Evolutionary conservation across 1,139 yeast genomes (phyloP).

Genomic region (Yamadazyma atmosphaerica): DNA sequence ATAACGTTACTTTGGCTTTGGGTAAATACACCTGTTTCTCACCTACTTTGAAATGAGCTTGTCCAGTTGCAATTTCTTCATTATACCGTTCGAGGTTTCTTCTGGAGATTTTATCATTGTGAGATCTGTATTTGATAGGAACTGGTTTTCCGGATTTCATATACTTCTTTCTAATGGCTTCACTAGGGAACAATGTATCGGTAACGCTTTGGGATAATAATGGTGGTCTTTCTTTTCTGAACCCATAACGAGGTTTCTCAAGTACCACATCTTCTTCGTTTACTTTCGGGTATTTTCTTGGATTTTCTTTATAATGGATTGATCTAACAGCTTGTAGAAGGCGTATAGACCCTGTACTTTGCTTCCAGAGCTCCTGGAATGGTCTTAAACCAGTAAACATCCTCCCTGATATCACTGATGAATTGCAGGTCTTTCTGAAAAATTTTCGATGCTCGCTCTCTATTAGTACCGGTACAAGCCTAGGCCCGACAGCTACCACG

Average conservation of each 20-base stretch:
- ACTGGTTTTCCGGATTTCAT: slow-evolving; percentile 42
- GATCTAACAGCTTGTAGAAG: slow-evolving; percentile 5
- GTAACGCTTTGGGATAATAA: slow-evolving; percentile 42
- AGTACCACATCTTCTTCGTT: slow-evolving; percentile 40
- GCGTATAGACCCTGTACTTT: not conserved
- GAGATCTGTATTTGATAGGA: slow-evolving; percentile 40
- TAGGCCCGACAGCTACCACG: no score
- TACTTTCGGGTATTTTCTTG: slow-evolving; percentile 40
- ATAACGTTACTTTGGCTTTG: slow-evolving; percentile 71
- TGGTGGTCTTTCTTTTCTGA: slow-evolving; percentile 40
- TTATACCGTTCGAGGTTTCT: slow-evolving; percentile 46
- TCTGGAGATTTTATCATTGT: slow-evolving; percentile 38
- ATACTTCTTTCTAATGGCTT: slow-evolving; percentile 37
- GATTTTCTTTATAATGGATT: slow-evolving; percentile 34
- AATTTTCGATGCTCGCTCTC: not conserved
- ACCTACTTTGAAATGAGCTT: slow-evolving; percentile 82
- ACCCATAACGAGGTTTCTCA: slow-evolving; percentile 40
- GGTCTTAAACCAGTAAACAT: not conserved
- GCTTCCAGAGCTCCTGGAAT: not conserved
- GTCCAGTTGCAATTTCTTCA: slow-evolving; percentile 59
- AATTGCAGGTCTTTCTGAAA: no score
- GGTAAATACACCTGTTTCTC: slow-evolving; percentile 75
- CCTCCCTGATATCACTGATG: no score
- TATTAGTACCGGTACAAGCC: not conserved
- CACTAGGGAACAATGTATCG: slow-evolving; percentile 43